Evolutionary conservation across 2,329 filamentous ascomycete species (phyloP), one percentile per base, ranked within the genome.

Genomic region (Calonectria hawksworthii): DNA sequence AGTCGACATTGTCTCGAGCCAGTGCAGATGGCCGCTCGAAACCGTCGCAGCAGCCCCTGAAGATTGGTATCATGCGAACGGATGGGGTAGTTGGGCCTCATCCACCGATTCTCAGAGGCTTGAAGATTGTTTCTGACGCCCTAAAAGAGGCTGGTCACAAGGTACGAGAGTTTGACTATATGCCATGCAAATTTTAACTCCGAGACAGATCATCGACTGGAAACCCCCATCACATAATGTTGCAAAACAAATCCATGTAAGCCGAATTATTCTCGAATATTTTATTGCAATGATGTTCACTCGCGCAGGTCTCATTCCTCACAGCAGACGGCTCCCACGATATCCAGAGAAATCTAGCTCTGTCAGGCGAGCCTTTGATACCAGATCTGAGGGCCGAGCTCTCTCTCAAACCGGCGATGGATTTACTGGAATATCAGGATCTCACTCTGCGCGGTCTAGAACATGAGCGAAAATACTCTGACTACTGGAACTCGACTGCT

Each of bases 401-500:
- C 21, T 21, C 73, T 10, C 76, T 72, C 72, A 77, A 28, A 50
- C 78, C 72, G 64, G 84, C 66, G 52, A 83, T 14, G 71, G 78
- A 41, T 51, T 81, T 80, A 64, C 74, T 78, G 9, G 79, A 79
- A 80, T 89, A 80, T 70, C 85, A 85, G 76, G 73, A 87, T 78
- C 77, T 88, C 61, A 93, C 92, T 8, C 82, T 92, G 2, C 82
- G 84, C 21, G 91, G 91, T 73, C 86, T 91, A 1, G 85, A 89
- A 32, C 90, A 88, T 65, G 90, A 92, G 78, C 90, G 89, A 73
- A 83, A 86, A 23, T 93, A 93, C 76, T 87, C 92, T 82, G 91
- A 93, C 67, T 93, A 92, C 79, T 93, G 91, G 92, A 92, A 92
- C 75, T 87, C 85, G 18, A 92, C 90, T 0, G 85, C 83, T 0